Evolutionary conservation across 768 basidiomycete genomes (phyloP).

Genomic region (Pseudohyphozyma bogoriensis): DNA sequence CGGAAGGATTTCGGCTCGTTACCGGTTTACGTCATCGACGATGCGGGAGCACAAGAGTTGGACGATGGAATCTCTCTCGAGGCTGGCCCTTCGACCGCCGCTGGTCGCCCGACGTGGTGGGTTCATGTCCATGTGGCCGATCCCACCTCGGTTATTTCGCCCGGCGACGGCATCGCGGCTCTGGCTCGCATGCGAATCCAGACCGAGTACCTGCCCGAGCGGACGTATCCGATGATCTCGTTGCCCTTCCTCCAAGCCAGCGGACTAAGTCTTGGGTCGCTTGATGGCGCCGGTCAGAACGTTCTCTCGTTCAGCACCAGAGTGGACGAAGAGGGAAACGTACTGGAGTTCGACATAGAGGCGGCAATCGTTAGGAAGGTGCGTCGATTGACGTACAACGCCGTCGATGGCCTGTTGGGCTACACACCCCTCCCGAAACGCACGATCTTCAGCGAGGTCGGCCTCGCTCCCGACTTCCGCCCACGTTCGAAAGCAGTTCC

Average conservation of each 20-base stretch:
- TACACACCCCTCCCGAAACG: background rate
- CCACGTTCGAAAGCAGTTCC: background rate
- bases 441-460: background rate
- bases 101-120: slow-evolving; percentile 58
- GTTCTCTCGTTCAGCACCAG: slow-evolving; percentile 74
- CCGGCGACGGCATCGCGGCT: slow-evolving; percentile 53
- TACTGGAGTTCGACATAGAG: slow-evolving; percentile 59
- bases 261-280: slow-evolving; percentile 41
- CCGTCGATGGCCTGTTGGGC: slow-evolving; percentile 46
- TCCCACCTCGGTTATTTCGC: slow-evolving; percentile 68
- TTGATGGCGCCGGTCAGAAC: slow-evolving; percentile 43
- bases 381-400: slow-evolving; percentile 53
- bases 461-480: background rate
- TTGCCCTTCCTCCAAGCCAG: slow-evolving; percentile 28
- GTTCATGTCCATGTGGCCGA: slow-evolving; percentile 88
- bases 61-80: slow-evolving; percentile 90
- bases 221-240: slow-evolving; percentile 65
- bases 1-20: slow-evolving; percentile 78
- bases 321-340: slow-evolving; percentile 52
- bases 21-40: slow-evolving; percentile 80
- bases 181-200: slow-evolving; percentile 48
- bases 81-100: slow-evolving; percentile 40
- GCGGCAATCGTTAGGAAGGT: slow-evolving; percentile 67
- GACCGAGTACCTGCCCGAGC: slow-evolving; percentile 57
- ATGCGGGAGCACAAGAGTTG: slow-evolving; percentile 64